These are phyloP conservation scores for Trypanosoma cruzi DNA, from an alignment of 208 protist species.

Conservation along the genomic window DNA sequence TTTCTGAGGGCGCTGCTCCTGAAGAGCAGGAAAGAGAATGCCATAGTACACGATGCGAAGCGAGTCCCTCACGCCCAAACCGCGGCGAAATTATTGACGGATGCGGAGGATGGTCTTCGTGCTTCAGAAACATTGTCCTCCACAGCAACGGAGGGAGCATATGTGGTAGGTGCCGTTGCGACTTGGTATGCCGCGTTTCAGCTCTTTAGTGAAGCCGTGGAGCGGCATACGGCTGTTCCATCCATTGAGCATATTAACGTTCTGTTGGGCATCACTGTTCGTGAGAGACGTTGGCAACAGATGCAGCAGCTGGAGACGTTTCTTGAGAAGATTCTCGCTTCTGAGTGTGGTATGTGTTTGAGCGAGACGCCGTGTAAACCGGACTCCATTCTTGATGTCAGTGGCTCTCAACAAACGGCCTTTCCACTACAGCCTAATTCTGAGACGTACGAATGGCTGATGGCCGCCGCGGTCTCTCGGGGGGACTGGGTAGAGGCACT, in stretches of 20 bases:
- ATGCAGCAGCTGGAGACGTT: constrained; percentile 54
- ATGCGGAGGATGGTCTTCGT: not conserved
- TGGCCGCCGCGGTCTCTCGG: constrained; percentile 47
- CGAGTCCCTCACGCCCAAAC: not conserved
- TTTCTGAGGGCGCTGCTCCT: constrained; percentile 17
- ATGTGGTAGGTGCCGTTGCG: no score
- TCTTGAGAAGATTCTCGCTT: constrained; percentile 45
- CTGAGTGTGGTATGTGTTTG: constrained; percentile 27
- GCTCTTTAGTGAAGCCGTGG: constrained; percentile 58
- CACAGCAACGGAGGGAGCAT: no score
- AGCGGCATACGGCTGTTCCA: constrained; percentile 52
- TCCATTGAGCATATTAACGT: constrained; percentile 78
- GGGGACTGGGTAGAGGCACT: constrained; percentile 51
- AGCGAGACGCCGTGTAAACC: constrained; percentile 25
- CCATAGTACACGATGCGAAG: not conserved
- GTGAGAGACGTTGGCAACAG: constrained; percentile 51
- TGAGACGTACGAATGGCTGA: constrained; percentile 73
- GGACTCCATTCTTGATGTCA: not conserved
- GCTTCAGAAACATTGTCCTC: no score
- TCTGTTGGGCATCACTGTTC: constrained; percentile 52
- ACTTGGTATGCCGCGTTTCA: constrained; percentile 49
- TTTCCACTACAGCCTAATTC: constrained; percentile 45
- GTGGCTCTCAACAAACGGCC: not conserved
- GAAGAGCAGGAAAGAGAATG: constrained; percentile 5
- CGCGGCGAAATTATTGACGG: not conserved